phyloP scores from a whole-genome alignment of 2,329 filamentous ascomycete genomes.

The Alternaria sp. region DNA sequence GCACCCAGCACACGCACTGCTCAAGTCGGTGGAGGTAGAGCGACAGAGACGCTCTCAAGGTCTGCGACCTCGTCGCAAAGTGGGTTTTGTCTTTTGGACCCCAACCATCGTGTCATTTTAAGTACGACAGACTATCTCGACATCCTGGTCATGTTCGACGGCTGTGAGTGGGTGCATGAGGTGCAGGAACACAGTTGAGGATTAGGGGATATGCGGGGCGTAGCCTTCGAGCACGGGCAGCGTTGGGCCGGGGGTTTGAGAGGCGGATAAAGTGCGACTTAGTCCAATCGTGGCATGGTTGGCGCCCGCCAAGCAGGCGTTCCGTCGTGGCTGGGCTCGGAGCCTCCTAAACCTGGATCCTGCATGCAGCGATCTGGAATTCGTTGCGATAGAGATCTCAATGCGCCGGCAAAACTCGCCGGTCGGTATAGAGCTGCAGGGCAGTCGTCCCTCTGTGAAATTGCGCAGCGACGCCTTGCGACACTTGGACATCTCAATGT shows the following conservation, averaged over 20 bases:
- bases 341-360: background rate
- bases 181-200: background rate
- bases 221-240: background rate
- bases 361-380: background rate
- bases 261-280: background rate
- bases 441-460: background rate
- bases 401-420: background rate
- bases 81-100: background rate
- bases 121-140: background rate
- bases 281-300: background rate
- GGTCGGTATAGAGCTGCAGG: background rate
- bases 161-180: background rate
- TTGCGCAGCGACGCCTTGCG: background rate
- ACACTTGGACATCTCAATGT: background rate
- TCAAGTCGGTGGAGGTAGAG: background rate
- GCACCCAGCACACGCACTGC: background rate
- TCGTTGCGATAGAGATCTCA: background rate
- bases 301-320: background rate
- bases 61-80: background rate
- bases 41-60: background rate
- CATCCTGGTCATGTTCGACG: background rate
- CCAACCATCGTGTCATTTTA: slow-evolving; percentile 4
- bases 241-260: background rate
- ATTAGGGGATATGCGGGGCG: slow-evolving; percentile 1
- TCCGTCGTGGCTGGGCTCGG: background rate